A percentile compares a stretch with the other conserved stretches of the same genome.
These are phyloP conservation scores for Guadua angustifolia DNA, from an alignment of 176 grass and related monocot species.

Conservation along the genomic window DNA sequence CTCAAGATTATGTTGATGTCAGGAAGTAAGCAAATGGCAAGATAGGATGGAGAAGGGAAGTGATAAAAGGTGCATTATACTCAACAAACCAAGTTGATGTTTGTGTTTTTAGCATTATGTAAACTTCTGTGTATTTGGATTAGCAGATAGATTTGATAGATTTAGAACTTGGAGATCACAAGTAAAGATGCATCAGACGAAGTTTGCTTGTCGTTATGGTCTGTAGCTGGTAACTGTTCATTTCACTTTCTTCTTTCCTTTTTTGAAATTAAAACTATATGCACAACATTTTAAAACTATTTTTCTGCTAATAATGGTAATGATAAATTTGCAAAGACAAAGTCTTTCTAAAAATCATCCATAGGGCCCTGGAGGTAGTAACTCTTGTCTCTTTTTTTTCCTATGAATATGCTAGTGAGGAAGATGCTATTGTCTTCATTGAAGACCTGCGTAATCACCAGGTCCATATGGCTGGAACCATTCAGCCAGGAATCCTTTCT, in stretches of 20 bases:
- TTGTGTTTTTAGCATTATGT: constrained; percentile 9
- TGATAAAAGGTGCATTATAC: background rate
- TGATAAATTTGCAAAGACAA: background rate
- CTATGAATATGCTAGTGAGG: background rate
- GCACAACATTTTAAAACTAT: background rate
- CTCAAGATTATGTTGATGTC: constrained; percentile 28
- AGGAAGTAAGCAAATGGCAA: constrained; percentile 2
- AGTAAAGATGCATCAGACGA: background rate
- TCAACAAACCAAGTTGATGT: background rate
- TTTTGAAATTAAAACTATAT: background rate
- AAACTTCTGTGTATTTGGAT: background rate
- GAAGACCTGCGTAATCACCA: constrained; percentile 64
- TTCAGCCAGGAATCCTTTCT: constrained; percentile 70
- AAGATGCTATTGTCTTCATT: constrained; percentile 22
- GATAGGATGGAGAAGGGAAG: constrained; percentile 25
- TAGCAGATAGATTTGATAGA: background rate
- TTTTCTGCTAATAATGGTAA: background rate
- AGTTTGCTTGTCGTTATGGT: background rate
- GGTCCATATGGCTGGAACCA: constrained; percentile 81
- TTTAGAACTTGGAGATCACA: constrained; percentile 7
- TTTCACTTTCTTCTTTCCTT: constrained; percentile 7
- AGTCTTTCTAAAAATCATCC: background rate
- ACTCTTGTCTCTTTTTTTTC: constrained; percentile 1
- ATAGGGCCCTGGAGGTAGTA: constrained; percentile 5
- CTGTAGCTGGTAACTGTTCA: background rate